phyloP scores from a whole-genome alignment of 441 rosid species.

The Theobroma grandiflorum region DNA sequence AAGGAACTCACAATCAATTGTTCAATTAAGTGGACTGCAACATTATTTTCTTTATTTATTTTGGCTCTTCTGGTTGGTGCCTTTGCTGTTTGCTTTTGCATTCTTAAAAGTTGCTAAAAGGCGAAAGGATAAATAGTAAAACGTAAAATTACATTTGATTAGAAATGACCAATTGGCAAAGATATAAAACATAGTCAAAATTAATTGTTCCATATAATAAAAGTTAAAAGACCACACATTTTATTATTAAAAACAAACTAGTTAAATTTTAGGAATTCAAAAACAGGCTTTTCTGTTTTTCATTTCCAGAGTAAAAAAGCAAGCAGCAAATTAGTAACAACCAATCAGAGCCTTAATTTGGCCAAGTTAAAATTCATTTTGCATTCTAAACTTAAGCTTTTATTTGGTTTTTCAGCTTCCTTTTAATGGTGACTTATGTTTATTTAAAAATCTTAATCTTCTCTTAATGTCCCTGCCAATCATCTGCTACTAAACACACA shows the following conservation, averaged over 20 bases:
- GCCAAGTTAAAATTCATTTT: not conserved
- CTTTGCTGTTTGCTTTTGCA: too few relatives aligned
- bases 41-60: too few relatives aligned
- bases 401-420: not conserved
- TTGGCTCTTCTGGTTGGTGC: too few relatives aligned
- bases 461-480: not conserved
- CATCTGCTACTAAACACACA: slow-evolving; percentile 19
- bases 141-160: too few relatives aligned
- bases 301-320: not conserved
- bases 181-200: not conserved
- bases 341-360: slow-evolving; percentile 3
- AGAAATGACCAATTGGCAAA: not conserved
- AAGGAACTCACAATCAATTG: too few relatives aligned
- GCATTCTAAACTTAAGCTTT: not conserved
- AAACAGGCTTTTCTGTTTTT: not conserved
- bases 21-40: too few relatives aligned
- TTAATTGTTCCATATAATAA: not conserved
- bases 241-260: too few relatives aligned
- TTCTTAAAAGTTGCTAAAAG: too few relatives aligned
- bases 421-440: not conserved
- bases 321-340: slow-evolving; percentile 4
- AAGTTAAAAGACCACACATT: too few relatives aligned
- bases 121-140: too few relatives aligned
- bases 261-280: too few relatives aligned
- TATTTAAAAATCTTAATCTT: not conserved